Base-by-base conservation (phyloP, 768 basidiomycete genomes). In the Podaxis mareebaensis region DNA sequence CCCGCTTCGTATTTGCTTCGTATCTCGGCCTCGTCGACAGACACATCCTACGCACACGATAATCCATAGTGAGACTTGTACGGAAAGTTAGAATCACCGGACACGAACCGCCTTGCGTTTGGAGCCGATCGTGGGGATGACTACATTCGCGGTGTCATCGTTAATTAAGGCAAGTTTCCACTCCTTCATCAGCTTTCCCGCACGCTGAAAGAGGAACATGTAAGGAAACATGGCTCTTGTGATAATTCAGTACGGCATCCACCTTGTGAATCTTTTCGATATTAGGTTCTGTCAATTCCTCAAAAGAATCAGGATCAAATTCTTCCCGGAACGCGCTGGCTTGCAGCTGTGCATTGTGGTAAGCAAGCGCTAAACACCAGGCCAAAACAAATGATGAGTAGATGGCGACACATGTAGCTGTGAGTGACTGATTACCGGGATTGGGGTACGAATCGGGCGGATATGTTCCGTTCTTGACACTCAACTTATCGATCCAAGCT, bases 261-360 rank as follows among this genome's bases (percentile, higher is more conserved):
- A 92, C 93, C 81, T 91, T 87, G 70, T 93, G 90, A 60, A 98
- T 94, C 72, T 83, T 81, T 62, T 88, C 85, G 53, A 85, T 77
- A 68, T 91, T 88, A 3, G 96, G 96, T 63, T 83, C 72, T 0
- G 96, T 95, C 67, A 89, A 76, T 74, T 99, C 96, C 66, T 92
- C 88, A 64, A 93, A 93, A 0, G 85, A 76, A 61, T 87, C 85
- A 1, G 83, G 79, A 71, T 96, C 88, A 66, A 89, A 97, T 63
- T 95, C 87, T 71, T 97, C 93, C 57, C 92, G 87, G 76, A 99
- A 96, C 0, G 97, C 97, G 59, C 87, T 88, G 7, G 96, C 93
- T 75, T 97, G 89, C 7, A 99, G 83, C 69, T 96, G 92, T 20
- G 87, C 91, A 73, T 96, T 95, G 71, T 96, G 93, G 67, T 86